Conservation (phyloP, 225 moss, liverwort and hornwort genomes). For the Physcomitrium patens region DNA sequence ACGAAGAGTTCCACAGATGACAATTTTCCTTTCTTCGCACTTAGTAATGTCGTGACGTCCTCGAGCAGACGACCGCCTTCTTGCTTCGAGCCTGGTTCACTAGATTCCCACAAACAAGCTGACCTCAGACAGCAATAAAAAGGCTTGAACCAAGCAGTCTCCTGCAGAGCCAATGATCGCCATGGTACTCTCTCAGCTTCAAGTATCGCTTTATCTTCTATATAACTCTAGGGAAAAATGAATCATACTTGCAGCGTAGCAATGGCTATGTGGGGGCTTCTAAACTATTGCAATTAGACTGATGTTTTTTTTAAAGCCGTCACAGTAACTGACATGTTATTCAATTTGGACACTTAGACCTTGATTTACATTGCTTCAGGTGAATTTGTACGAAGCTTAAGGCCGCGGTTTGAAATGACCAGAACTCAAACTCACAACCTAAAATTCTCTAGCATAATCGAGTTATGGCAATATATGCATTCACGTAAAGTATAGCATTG, state of each 20-base stretch:
- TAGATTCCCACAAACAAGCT: conserved; percentile 86
- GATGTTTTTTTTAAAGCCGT: neutral
- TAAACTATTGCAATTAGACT: neutral
- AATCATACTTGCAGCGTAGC: conserved; percentile 15
- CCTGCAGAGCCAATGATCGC: conserved; percentile 60
- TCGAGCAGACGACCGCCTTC: conserved; percentile 66
- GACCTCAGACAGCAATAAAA: conserved; percentile 72
- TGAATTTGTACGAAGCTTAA: conserved; percentile 9
- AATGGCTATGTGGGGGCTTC: neutral
- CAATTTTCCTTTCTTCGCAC: conserved; percentile 58
- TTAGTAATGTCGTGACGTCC: conserved; percentile 66
- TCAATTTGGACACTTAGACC: conserved; percentile 7
- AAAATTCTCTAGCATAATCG: conserved; percentile 28
- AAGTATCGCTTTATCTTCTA: conserved; percentile 14
- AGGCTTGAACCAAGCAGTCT: conserved; percentile 75
- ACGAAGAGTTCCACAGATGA: conserved; percentile 81
- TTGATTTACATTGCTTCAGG: neutral
- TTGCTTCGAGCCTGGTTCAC: conserved; percentile 58
- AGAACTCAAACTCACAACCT: conserved; percentile 35
- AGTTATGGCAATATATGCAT: conserved; percentile 3
- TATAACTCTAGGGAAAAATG: conserved; percentile 13
- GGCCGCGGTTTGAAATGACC: conserved; percentile 30
- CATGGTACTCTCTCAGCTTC: conserved; percentile 40
- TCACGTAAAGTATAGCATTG: neutral
- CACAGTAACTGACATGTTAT: neutral